Percentiles rank a stretch among this genome's conserved stretches.
Evolutionary conservation across 805 yeast genomes (phyloP).

Genomic region (Candida montana): DNA sequence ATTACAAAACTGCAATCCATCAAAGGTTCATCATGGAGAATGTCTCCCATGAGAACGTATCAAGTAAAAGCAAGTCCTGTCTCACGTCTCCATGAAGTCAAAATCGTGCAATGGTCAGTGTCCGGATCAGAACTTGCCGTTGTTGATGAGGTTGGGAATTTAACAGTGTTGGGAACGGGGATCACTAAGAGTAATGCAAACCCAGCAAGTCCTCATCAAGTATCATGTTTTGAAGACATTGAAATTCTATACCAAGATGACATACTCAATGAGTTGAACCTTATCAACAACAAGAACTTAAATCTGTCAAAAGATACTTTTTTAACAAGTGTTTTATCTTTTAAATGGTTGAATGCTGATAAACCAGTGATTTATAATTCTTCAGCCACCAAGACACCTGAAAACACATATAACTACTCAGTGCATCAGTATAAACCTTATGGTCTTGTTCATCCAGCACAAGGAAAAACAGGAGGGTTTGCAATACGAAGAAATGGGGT

Average conservation of each 20-base stretch:
- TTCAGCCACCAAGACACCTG: constrained; percentile 44
- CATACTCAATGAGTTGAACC: constrained; percentile 7
- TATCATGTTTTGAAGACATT: constrained; percentile 22
- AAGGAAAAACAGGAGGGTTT: constrained; percentile 65
- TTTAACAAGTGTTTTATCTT: constrained; percentile 30
- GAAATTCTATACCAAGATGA: constrained; percentile 34
- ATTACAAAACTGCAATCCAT: constrained; percentile 43
- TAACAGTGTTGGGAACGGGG: constrained; percentile 52
- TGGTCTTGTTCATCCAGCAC: constrained; percentile 64
- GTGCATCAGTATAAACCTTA: constrained; percentile 54
- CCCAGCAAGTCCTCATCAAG: constrained; percentile 22
- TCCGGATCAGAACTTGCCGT: constrained; percentile 79
- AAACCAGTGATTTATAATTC: constrained; percentile 56
- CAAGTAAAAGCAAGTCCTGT: constrained; percentile 22
- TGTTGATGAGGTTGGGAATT: constrained; percentile 65
- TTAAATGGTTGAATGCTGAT: constrained; percentile 72
- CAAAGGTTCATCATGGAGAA: constrained; percentile 75
- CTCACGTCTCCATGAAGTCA: constrained; percentile 30
- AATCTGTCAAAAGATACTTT: constrained; percentile 21
- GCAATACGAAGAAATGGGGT: constrained; percentile 61
- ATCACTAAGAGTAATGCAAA: constrained; percentile 32
- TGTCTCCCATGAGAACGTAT: constrained; percentile 28
- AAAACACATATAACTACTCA: constrained; percentile 43
- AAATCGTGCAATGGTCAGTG: constrained; percentile 65
- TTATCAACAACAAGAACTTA: background rate